Percentiles rank a stretch among this genome's conserved stretches.
Conservation (phyloP, 2,329 filamentous ascomycete genomes). For the Clarireedia hainanense region DNA sequence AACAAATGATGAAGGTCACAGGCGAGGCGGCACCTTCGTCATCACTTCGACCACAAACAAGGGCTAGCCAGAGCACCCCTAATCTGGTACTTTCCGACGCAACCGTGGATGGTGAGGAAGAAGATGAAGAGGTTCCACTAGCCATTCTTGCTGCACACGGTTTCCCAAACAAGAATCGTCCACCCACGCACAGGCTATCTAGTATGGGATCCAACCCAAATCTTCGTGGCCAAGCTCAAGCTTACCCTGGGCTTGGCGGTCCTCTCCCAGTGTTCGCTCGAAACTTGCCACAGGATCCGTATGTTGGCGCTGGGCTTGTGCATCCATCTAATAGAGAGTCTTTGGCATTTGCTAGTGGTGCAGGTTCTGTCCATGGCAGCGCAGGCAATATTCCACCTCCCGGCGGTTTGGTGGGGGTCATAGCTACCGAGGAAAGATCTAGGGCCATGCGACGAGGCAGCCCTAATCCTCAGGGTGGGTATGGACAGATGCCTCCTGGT, state of each 20-base stretch:
- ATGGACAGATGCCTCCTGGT: constrained; percentile 28
- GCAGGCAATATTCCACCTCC: constrained; percentile 42
- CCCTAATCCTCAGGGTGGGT: constrained; percentile 55
- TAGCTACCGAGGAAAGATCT: constrained; percentile 75
- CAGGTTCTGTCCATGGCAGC: constrained; percentile 35
- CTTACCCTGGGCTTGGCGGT: constrained; percentile 41
- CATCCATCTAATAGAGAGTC: constrained; percentile 67
- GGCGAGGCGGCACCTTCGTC: constrained; percentile 53
- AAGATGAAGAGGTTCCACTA: constrained; percentile 82
- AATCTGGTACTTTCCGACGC: constrained; percentile 38
- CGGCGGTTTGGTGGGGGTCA: constrained; percentile 79
- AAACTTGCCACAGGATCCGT: constrained; percentile 76
- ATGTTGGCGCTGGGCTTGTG: constrained; percentile 70
- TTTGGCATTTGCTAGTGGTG: constrained; percentile 57
- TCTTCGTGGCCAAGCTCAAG: constrained; percentile 50
- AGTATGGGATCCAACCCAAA: constrained; percentile 63
- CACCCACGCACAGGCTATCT: constrained; percentile 49
- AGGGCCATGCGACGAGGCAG: constrained; percentile 72
- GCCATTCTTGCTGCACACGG: constrained; percentile 84
- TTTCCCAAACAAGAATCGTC: constrained; percentile 71
- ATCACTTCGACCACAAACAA: constrained; percentile 42
- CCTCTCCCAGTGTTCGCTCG: constrained; percentile 73
- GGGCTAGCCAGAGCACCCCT: constrained; percentile 54
- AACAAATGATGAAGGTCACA: constrained; percentile 95
- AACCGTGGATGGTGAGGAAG: constrained; percentile 52